Evolutionary conservation across 768 basidiomycete genomes (phyloP), one percentile per base, ranked within the genome.

Genomic region (Dentipellis fragilis): DNA sequence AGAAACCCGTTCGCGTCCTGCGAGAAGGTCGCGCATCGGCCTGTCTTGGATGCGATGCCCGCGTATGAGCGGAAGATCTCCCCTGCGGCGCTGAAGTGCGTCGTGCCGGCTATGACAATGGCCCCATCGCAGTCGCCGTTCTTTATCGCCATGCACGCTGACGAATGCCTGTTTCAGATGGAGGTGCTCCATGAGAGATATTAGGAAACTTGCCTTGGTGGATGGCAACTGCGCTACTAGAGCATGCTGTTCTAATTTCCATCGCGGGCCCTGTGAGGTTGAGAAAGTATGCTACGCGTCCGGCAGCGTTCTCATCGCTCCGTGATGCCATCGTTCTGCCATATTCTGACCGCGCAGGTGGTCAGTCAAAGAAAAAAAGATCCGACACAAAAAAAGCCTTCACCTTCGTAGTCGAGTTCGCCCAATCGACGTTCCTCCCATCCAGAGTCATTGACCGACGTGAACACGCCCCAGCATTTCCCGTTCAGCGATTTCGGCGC

Each of bases 231-330:
- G 56, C 39, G 47, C 55, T 57, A 29, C 54, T 56, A 19, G 52
- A 54, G 49, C 60, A 60, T 17, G 59, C 59, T 9, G 59, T 57
- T 35, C 58, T 57, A 21, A 60, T 57, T 22, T 58, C 57, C 14
- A 60, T 39, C 6, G 59, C 58, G 1, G 59, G 59, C 14, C 59
- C 59, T 10, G 49, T 21, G 16, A 60, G 57, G 22, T 60, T 52
- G 8, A 60, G 53, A 45, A 58, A 57, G 22, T 60, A 58, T 1
- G 57, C 53, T 10, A 60, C 35, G 16, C 59, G 56, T 4, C 45
- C 42, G 16, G 42, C 45, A n/a, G 36, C 36, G 10, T 38, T 40
- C 23, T 48, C 46, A 19, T 45, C 42, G 2, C n/a, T 45, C 11
- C 10, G n/a, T 7, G 19, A 11, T 19, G 42, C n/a, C n/a, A 45